Evolutionary conservation across 257 asterid species (phyloP), one percentile per base, ranked within the genome.

Genomic region (Asclepias syriaca): DNA sequence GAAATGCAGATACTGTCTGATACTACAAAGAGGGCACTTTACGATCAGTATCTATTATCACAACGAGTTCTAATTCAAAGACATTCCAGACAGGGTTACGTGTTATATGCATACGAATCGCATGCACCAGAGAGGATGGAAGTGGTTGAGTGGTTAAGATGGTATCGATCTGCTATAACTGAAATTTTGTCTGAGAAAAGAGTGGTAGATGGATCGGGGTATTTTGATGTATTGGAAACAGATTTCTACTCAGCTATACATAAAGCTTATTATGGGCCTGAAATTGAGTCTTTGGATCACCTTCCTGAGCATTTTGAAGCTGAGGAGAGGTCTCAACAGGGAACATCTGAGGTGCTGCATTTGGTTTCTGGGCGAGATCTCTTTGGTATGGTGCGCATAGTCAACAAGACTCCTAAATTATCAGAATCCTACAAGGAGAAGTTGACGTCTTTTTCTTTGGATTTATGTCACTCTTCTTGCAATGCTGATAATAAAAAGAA

Each of bases 291-390:
- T 13, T 40, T 72, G 69, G 91, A 88, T 84, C 82, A 87, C 81
- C 97, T 94, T 76, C 98, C 98, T 16, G 88, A 85, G 55, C 75
- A 89, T 74, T 91, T 94, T 82, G 98, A 94, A 86, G 98, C 97
- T 64, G 98, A 94, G 69, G 98, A 87, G 82, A 80, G 98, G 88
- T 91, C 98, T 32, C 70, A 72, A 73, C 43, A 43, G 70, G 75
- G 75, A 56, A 91, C 96, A 15, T 72, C 91, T 34, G 95, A 94
- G 87, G 96, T 94, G 78, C 85, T 94, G 55, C 98, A 94, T 83
- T 89, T 94, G 78, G 98, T 94, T 74, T 88, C 90, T 15, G 98
- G 98, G 27, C 82, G 96, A 75, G 95, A 91, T 73, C 94, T 91
- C 74, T 91, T 94, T 78, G 98, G 98, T 65, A 85, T 91, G 87